Base-by-base conservation (phyloP, 495 filamentous ascomycete species). In the Glonium stellatum region DNA sequence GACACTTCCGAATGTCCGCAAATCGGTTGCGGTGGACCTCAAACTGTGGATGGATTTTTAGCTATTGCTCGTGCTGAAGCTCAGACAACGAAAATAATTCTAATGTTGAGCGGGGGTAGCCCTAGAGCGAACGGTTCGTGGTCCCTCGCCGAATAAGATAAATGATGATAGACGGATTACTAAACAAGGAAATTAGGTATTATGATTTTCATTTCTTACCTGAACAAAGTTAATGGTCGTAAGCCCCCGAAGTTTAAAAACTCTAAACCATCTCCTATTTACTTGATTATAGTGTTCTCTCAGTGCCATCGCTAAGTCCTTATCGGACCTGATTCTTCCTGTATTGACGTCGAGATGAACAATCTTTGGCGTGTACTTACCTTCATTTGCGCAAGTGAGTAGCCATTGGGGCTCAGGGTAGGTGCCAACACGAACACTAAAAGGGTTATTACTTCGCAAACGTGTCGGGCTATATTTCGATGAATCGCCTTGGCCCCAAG, bases 21-120 rank as follows among this genome's bases (percentile, higher is more conserved):
- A 76, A 69, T 11, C 69, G 68, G 57, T 70, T 74, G 23, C 66
- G 70, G 46, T 73, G 70, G 5, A 73, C 56, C 55, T 76, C 71
- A 55, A 76, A 75, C 61, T 74, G 54, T 5, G 13, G 55, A 37
- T 21, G 21, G 46, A 15, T 18, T 36, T 18, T 58, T 52, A 52
- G 55, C 49, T n/a, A 19, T 15, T 42, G 4, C 21, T 15, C 21
- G 47, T 21, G 1, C 5, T 18, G 50, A 53, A 27, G 50, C 6
- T 25, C n/a, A n/a, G 13, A 53, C 27, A 31, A 6, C 27, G 27
- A 31, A n/a, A n/a, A 3, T 31, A 31, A 3, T 31, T 53, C 12
- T 21, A 53, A 15, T 48, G 8, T 48, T 6, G 6, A 31, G 6
- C 3, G 6, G 3, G 6, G 6, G 27, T 31, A 6, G 27, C 6